Percentiles rank a stretch among this genome's conserved stretches.
Evolutionary conservation across 768 basidiomycete genomes (phyloP).

Genomic region (Leccinum disarticulatum): DNA sequence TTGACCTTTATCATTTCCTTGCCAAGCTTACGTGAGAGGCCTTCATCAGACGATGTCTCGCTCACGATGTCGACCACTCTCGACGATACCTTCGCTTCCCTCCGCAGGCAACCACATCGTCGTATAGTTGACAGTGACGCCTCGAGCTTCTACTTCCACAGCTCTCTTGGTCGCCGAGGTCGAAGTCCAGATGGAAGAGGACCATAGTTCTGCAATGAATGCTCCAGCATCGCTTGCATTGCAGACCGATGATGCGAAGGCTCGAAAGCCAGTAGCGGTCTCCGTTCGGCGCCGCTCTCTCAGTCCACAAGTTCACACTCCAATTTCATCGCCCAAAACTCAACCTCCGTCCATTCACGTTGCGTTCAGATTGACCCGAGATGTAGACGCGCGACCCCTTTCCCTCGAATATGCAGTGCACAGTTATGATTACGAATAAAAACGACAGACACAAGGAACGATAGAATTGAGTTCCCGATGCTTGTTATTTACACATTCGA

Average conservation of each 20-base stretch:
- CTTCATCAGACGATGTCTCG: slow-evolving; percentile 59
- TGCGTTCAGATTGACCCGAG: not conserved
- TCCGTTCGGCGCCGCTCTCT: too few relatives aligned
- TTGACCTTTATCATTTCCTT: slow-evolving; percentile 45
- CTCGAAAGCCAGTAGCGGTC: slow-evolving; percentile 58
- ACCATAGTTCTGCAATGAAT: slow-evolving; percentile 68
- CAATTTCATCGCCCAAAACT: not conserved
- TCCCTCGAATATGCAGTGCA: not conserved
- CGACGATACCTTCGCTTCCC: slow-evolving; percentile 76
- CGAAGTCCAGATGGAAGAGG: slow-evolving; percentile 72
- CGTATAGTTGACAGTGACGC: slow-evolving; percentile 71
- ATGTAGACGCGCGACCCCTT: not conserved
- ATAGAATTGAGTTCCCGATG: not conserved
- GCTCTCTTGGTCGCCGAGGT: slow-evolving; percentile 42
- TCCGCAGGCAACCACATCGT: slow-evolving; percentile 38
- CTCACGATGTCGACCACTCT: slow-evolving; percentile 52
- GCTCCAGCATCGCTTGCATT: slow-evolving; percentile 72
- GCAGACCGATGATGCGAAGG: slow-evolving; percentile 62
- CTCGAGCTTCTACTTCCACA: slow-evolving; percentile 71
- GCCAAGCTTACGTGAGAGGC: slow-evolving; percentile 52
- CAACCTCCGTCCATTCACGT: not conserved
- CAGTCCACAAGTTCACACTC: not conserved
- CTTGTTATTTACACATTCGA: not conserved
- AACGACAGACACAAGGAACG: too few relatives aligned
- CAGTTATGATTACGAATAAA: too few relatives aligned